These are phyloP conservation scores for Tritrichomonas foetus DNA, from an alignment of 208 protist genomes.

Conservation along the genomic window DNA sequence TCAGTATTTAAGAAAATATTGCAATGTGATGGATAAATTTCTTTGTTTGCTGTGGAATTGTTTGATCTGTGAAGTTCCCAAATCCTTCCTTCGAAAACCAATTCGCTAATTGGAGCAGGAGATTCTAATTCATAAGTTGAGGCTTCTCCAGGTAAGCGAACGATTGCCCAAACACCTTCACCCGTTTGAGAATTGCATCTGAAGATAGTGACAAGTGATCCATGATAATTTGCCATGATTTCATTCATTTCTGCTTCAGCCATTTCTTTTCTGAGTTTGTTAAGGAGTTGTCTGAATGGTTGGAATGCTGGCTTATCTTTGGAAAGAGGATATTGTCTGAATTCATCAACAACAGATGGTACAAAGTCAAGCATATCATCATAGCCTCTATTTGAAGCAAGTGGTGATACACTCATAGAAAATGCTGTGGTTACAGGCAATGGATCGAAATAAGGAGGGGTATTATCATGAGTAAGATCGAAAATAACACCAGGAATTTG, in stretches of 20 bases:
- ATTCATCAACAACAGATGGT: constrained; percentile 4
- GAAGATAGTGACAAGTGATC: neutral
- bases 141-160: neutral
- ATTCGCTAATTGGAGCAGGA: neutral
- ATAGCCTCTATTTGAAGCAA: neutral
- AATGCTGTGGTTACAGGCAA: neutral
- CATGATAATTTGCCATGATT: neutral
- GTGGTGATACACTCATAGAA: neutral
- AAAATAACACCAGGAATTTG: constrained; percentile 38
- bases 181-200: constrained; percentile 12
- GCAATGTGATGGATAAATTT: neutral
- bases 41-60: neutral
- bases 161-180: neutral
- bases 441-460: neutral
- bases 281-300: neutral
- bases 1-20: neutral
- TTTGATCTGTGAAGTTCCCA: neutral
- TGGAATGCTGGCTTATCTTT: neutral
- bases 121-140: neutral
- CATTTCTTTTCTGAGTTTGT: neutral
- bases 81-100: neutral
- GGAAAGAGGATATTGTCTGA: neutral
- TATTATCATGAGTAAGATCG: constrained; percentile 19
- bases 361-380: neutral
- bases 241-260: neutral